These are phyloP conservation scores for Sclerotinia trifoliorum DNA, from an alignment of 2,329 filamentous ascomycete species.

Conservation along the genomic window DNA sequence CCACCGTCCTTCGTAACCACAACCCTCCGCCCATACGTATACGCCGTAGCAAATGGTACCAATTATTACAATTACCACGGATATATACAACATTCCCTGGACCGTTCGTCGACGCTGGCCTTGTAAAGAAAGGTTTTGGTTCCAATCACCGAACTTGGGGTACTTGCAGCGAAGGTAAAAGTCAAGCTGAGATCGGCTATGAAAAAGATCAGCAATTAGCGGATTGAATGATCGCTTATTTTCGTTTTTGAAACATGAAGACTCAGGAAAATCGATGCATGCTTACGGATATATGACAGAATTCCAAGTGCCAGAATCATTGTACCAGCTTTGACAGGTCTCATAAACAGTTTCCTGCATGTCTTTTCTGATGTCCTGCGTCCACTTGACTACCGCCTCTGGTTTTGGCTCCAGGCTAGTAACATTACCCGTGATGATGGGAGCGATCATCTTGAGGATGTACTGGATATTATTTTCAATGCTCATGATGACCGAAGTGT, in stretches of 20 bases:
- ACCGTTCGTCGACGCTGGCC: neutral
- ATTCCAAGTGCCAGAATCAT: neutral
- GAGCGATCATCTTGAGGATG: slow-evolving; percentile 53
- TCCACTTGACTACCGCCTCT: slow-evolving; percentile 49
- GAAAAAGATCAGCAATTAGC: neutral
- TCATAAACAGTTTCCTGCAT: slow-evolving; percentile 40
- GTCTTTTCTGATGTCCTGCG: slow-evolving; percentile 47
- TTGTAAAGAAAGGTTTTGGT: neutral
- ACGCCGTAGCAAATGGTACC: neutral
- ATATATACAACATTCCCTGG: neutral
- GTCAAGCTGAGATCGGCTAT: neutral
- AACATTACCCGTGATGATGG: slow-evolving; percentile 48
- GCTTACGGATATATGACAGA: neutral
- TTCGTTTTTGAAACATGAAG: neutral
- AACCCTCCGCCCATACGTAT: neutral
- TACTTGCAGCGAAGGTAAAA: slow-evolving; percentile 1
- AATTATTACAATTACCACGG: neutral
- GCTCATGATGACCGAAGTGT: slow-evolving; percentile 55
- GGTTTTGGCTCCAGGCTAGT: slow-evolving; percentile 49
- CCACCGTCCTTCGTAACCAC: neutral
- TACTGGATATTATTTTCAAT: slow-evolving; percentile 57
- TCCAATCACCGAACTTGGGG: neutral
- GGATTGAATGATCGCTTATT: neutral
- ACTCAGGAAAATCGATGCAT: neutral
- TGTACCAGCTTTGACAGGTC: neutral